A percentile compares a stretch with the other conserved stretches of the same genome.
These are phyloP conservation scores for Suhomyces pyralidae DNA, from an alignment of 805 yeast genomes.

Conservation along the genomic window DNA sequence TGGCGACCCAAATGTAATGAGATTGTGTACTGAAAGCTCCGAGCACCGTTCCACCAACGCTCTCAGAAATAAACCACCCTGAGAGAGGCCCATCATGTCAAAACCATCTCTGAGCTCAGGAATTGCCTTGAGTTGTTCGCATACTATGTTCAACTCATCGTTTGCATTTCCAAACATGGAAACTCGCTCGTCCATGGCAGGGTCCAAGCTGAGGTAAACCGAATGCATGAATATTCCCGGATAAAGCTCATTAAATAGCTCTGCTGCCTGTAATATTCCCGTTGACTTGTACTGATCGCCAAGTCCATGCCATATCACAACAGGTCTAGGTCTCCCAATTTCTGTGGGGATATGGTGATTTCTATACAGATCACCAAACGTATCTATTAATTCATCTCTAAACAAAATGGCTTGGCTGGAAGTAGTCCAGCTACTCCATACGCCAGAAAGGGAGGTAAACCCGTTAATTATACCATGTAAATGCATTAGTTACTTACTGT, in stretches of 20 bases:
- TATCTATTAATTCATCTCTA: not conserved
- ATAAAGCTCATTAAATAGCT: constrained; percentile 38
- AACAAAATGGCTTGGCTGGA: not conserved
- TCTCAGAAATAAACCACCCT: constrained; percentile 79
- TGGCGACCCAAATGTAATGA: constrained; percentile 79
- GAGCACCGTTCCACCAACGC: constrained; percentile 62
- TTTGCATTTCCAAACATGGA: constrained; percentile 61
- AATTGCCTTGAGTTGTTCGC: constrained; percentile 48
- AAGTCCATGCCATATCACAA: constrained; percentile 83
- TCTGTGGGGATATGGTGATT: not conserved
- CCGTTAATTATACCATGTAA: not conserved
- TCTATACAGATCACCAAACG: not conserved
- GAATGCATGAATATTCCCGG: constrained; percentile 57
- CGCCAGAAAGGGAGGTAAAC: not conserved
- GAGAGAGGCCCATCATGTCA: constrained; percentile 76
- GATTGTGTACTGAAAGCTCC: constrained; percentile 36
- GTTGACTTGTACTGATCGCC: constrained; percentile 70
- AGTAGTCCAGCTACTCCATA: not conserved
- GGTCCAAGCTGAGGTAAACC: constrained; percentile 48
- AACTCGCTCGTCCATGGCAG: constrained; percentile 49
- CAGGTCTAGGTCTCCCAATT: constrained; percentile 32
- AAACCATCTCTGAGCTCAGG: constrained; percentile 54
- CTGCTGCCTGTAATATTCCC: constrained; percentile 49
- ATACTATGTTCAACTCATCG: constrained; percentile 51
- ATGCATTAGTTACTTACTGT: not conserved